Percentiles rank a stretch among this genome's conserved stretches.
Evolutionary conservation across 495 filamentous ascomycete genomes (phyloP).

Genomic region (Aspergillus bridgeri): DNA sequence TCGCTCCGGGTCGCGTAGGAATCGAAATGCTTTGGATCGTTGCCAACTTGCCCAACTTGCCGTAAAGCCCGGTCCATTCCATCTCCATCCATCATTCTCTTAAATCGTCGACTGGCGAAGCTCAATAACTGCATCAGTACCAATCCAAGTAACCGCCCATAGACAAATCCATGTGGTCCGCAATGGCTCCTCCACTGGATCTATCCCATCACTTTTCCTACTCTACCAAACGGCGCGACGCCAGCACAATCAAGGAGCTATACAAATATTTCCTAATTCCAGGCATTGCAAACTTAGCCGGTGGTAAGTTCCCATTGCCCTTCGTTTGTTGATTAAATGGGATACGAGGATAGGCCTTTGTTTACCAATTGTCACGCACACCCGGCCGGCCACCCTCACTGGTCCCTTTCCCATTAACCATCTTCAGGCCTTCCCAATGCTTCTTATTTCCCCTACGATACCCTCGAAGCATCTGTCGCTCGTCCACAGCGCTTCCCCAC

Average conservation of each 20-base stretch:
- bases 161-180: background rate
- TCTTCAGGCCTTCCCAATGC: slow-evolving; percentile 69
- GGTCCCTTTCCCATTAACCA: background rate
- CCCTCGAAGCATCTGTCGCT: slow-evolving; percentile 76
- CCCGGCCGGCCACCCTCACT: slow-evolving; percentile 4
- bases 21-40: background rate
- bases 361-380: background rate
- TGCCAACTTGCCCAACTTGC: background rate
- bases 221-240: slow-evolving; percentile 57
- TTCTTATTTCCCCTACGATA: slow-evolving; percentile 86
- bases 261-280: slow-evolving; percentile 85
- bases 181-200: slow-evolving; percentile 56
- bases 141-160: no score
- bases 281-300: slow-evolving; percentile 80
- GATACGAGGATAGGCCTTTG: background rate
- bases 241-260: slow-evolving; percentile 68
- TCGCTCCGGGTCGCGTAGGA: background rate
- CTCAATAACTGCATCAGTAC: no score
- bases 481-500: slow-evolving; percentile 69
- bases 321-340: background rate
- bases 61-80: background rate
- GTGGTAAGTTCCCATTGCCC: slow-evolving; percentile 55
- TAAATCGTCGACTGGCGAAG: no score
- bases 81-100: background rate
- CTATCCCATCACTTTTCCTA: slow-evolving; percentile 75